phyloP scores from a whole-genome alignment of 2,329 filamentous ascomycete species.

The Penicillium sp. region DNA sequence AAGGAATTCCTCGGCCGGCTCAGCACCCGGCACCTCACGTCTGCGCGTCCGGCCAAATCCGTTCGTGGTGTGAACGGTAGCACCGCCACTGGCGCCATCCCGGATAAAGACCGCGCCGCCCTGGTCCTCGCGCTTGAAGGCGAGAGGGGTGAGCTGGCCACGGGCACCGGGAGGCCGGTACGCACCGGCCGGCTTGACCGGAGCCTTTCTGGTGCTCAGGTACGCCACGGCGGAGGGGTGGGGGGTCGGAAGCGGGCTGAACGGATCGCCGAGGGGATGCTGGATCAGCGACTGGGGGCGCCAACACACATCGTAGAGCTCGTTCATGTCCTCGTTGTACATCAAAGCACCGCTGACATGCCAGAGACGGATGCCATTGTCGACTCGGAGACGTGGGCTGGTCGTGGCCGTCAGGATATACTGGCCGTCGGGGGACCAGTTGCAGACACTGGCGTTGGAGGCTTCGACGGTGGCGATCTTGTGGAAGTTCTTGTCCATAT shows the following conservation, averaged over 20 bases:
- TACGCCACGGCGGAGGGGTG: constrained; percentile 77
- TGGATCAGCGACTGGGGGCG: constrained; percentile 63
- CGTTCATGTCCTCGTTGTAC: constrained; percentile 91
- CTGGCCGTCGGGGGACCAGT: constrained; percentile 93
- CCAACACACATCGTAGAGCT: constrained; percentile 87
- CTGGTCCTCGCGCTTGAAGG: constrained; percentile 96
- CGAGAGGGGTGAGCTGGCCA: constrained; percentile 75
- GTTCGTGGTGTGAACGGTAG: no score
- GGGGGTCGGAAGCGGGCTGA: constrained; percentile 64
- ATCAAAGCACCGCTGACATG: constrained; percentile 79
- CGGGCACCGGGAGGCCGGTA: constrained; percentile 92
- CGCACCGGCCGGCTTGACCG: constrained; percentile 91
- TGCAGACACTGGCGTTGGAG: constrained; percentile 88
- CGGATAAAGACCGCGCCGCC: constrained; percentile 80
- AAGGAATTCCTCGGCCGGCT: constrained; percentile 56
- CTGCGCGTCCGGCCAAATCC: constrained; percentile 69
- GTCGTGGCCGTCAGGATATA: constrained; percentile 95
- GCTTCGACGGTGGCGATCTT: constrained; percentile 93
- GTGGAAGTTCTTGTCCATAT: constrained; percentile 83
- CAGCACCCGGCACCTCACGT: constrained; percentile 78
- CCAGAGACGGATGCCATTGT: constrained; percentile 94
- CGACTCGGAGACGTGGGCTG: constrained; percentile 84
- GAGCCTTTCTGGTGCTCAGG: constrained; percentile 78
- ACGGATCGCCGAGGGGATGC: constrained; percentile 59
- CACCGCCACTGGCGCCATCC: constrained; percentile 55